These are phyloP conservation scores for Cordyceps javanica DNA, from an alignment of 2,329 filamentous ascomycete genomes.

Conservation along the genomic window DNA sequence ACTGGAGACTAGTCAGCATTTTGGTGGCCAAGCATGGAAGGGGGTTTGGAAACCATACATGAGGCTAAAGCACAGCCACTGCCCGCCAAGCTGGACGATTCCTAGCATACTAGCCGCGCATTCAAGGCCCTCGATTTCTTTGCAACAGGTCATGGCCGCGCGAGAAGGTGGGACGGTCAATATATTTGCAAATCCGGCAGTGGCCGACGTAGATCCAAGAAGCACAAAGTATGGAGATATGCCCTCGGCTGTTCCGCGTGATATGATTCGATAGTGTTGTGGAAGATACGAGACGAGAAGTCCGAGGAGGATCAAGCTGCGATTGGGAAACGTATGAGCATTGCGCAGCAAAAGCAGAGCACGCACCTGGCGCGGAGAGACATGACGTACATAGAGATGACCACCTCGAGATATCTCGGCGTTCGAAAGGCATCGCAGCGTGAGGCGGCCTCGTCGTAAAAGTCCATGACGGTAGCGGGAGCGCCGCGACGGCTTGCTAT, in stretches of 20 bases:
- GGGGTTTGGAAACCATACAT: constrained; percentile 61
- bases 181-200: constrained; percentile 87
- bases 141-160: constrained; percentile 80
- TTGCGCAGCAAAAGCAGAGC: not conserved
- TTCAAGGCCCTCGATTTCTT: constrained; percentile 70
- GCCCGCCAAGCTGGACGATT: constrained; percentile 82
- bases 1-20: constrained; percentile 41
- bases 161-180: constrained; percentile 78
- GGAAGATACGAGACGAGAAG: constrained; percentile 91
- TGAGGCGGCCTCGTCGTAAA: constrained; percentile 11
- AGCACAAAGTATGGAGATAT: constrained; percentile 94
- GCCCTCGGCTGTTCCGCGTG: constrained; percentile 79
- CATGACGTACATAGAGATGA: constrained; percentile 44
- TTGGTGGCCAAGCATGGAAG: not conserved
- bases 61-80: constrained; percentile 86
- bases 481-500: constrained; percentile 1
- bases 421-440: constrained; percentile 46
- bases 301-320: constrained; percentile 70
- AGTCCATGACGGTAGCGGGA: constrained; percentile 14
- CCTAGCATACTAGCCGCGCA: constrained; percentile 83
- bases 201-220: constrained; percentile 85
- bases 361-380: not conserved
- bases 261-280: constrained; percentile 88
- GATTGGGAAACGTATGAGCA: constrained; percentile 16
- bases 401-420: constrained; percentile 48